These are phyloP conservation scores for Podospora anserina DNA, from an alignment of 495 filamentous ascomycete genomes.

Conservation along the genomic window DNA sequence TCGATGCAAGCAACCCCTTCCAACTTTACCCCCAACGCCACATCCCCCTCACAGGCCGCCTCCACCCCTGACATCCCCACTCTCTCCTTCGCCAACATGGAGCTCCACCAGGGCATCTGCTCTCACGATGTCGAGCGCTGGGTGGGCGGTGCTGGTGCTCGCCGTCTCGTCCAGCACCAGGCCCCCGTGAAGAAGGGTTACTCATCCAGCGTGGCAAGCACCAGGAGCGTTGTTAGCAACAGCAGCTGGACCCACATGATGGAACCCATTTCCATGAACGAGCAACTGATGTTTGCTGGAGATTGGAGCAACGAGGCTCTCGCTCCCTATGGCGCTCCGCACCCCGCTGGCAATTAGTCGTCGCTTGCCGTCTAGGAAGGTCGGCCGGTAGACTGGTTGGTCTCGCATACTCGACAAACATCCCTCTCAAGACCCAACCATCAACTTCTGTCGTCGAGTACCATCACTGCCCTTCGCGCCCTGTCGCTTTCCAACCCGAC, in stretches of 20 bases:
- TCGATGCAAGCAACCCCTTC: too few relatives aligned
- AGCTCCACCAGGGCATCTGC: conserved; percentile 8
- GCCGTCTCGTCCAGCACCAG: conserved; percentile 2
- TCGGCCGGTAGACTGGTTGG: too few relatives aligned
- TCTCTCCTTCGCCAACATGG: neutral
- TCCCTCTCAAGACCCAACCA: neutral
- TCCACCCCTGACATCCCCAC: too few relatives aligned
- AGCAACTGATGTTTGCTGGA: too few relatives aligned
- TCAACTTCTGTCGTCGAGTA: too few relatives aligned
- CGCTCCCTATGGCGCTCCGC: too few relatives aligned
- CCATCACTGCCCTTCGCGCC: too few relatives aligned
- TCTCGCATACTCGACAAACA: neutral
- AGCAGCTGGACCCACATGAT: neutral
- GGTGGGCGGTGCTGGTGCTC: conserved; percentile 15
- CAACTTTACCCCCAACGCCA: too few relatives aligned
- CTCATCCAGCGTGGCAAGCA: neutral
- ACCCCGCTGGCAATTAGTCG: neutral
- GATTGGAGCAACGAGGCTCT: too few relatives aligned
- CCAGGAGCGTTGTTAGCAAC: conserved; percentile 4
- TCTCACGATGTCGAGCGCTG: conserved; percentile 13
- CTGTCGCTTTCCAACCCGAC: too few relatives aligned
- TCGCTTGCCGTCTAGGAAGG: neutral
- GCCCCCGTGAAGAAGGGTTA: neutral
- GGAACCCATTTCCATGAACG: too few relatives aligned
- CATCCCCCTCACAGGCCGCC: too few relatives aligned